phyloP scores from a whole-genome alignment of 2,329 filamentous ascomycete species.

The Pseudogymnoascus sp. region DNA sequence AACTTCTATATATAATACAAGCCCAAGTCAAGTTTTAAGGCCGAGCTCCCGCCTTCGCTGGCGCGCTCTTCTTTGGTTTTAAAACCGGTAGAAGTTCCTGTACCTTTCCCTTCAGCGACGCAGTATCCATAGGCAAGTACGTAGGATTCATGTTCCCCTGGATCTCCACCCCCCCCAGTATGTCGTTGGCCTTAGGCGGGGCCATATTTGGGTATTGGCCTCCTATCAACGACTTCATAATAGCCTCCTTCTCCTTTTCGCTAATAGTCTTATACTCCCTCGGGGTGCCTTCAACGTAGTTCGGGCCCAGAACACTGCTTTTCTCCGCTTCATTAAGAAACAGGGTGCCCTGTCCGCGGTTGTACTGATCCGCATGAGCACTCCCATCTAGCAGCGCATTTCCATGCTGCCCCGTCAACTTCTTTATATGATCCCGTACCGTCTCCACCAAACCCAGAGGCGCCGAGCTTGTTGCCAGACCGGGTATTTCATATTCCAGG shows the following conservation, averaged over 20 bases:
- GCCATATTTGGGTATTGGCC: constrained; percentile 24
- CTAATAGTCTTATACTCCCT: neutral
- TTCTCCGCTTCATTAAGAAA: constrained; percentile 11
- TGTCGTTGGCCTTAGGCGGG: constrained; percentile 15
- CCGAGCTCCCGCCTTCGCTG: neutral
- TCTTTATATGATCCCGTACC: constrained; percentile 22
- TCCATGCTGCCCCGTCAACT: constrained; percentile 18
- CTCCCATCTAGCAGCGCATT: neutral
- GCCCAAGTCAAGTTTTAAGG: neutral
- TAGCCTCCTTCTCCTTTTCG: neutral
- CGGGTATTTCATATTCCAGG: constrained; percentile 19
- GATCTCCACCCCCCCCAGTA: constrained; percentile 20
- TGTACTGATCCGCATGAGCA: constrained; percentile 6
- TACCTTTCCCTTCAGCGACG: constrained; percentile 25
- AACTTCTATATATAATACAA: constrained; percentile 10
- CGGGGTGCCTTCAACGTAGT: neutral
- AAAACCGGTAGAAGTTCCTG: constrained; percentile 20
- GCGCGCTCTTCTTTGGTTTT: neutral
- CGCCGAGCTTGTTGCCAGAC: constrained; percentile 19
- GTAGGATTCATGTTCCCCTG: constrained; percentile 26
- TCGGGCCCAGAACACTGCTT: neutral
- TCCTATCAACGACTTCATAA: constrained; percentile 21
- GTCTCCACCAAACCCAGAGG: constrained; percentile 20
- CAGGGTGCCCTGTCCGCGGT: neutral
- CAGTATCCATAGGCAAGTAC: constrained; percentile 24